A percentile compares a stretch with the other conserved stretches of the same genome.
Evolutionary conservation across 2,329 filamentous ascomycete species (phyloP).

Genomic region (Pestalotiopsis sp.): DNA sequence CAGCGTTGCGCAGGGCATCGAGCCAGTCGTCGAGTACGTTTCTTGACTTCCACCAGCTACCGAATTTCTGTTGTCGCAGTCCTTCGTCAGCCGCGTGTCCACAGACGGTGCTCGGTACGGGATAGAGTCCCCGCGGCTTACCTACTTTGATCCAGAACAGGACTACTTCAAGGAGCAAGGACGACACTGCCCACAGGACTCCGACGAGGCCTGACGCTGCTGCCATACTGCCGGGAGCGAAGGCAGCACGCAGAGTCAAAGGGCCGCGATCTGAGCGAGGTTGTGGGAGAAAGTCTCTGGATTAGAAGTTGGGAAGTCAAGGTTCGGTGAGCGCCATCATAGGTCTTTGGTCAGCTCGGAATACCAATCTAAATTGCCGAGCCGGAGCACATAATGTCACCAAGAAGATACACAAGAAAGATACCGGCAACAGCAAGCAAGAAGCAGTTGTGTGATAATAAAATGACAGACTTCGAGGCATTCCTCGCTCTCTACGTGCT

Average conservation of each 20-base stretch:
- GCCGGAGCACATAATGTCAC: background rate
- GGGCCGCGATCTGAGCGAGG: background rate
- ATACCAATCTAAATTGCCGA: background rate
- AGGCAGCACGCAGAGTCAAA: background rate
- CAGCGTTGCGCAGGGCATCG: slow-evolving; percentile 64
- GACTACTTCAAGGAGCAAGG: slow-evolving; percentile 62
- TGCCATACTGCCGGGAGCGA: slow-evolving; percentile 42
- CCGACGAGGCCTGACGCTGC: slow-evolving; percentile 41
- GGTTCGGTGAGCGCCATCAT: background rate
- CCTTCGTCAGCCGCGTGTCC: background rate
- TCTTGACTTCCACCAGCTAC: slow-evolving; percentile 67
- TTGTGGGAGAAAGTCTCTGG: background rate
- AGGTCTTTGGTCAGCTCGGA: background rate
- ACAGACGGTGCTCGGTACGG: background rate
- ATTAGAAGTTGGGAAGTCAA: background rate
- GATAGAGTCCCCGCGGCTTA: background rate
- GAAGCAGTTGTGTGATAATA: background rate
- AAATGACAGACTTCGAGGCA: background rate
- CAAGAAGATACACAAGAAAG: background rate
- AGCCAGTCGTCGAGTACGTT: slow-evolving; percentile 67
- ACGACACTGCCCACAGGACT: slow-evolving; percentile 51
- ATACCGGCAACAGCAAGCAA: background rate
- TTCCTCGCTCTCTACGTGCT: background rate
- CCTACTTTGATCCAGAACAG: slow-evolving; percentile 63
- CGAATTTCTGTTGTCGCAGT: slow-evolving; percentile 56